phyloP scores from a whole-genome alignment of 768 basidiomycete species.

The Russula lepida region DNA sequence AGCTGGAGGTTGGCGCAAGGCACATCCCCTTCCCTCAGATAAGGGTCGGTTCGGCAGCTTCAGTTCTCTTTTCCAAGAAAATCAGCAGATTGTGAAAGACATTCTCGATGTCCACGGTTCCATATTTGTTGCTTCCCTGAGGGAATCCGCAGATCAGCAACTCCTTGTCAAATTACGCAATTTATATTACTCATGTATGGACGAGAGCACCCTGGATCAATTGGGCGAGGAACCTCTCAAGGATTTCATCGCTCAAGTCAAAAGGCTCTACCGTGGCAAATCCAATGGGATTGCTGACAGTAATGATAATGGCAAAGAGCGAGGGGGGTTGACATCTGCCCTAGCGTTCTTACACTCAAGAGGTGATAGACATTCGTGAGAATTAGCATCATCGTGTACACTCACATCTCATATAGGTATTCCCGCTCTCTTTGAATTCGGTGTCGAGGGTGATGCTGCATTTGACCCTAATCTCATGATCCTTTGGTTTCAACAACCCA shows the following conservation, averaged over 20 bases:
- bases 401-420: constrained; percentile 43
- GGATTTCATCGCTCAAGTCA: constrained; percentile 53
- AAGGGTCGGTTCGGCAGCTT: constrained; percentile 69
- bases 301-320: constrained; percentile 25
- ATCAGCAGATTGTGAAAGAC: constrained; percentile 66
- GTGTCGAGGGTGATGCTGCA: constrained; percentile 82
- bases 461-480: constrained; percentile 80
- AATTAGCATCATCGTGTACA: background rate
- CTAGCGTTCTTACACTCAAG: constrained; percentile 81
- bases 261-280: constrained; percentile 50
- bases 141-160: constrained; percentile 39
- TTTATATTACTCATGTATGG: constrained; percentile 75
- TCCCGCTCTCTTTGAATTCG: constrained; percentile 67
- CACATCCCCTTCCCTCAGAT: constrained; percentile 81
- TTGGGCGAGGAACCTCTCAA: constrained; percentile 65
- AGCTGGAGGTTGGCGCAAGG: constrained; percentile 86
- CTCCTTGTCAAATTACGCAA: constrained; percentile 57
- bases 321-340: constrained; percentile 67
- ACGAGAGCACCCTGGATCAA: constrained; percentile 68
- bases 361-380: constrained; percentile 35
- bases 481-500: constrained; percentile 78
- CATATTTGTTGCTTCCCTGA: constrained; percentile 22
- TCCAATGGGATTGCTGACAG: constrained; percentile 31
- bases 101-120: constrained; percentile 47
- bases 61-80: constrained; percentile 60